Percentiles rank a stretch among this genome's conserved stretches.
Evolutionary conservation across 1,284 basidiomycete species (phyloP).

Genomic region (Stereum hirsutum): DNA sequence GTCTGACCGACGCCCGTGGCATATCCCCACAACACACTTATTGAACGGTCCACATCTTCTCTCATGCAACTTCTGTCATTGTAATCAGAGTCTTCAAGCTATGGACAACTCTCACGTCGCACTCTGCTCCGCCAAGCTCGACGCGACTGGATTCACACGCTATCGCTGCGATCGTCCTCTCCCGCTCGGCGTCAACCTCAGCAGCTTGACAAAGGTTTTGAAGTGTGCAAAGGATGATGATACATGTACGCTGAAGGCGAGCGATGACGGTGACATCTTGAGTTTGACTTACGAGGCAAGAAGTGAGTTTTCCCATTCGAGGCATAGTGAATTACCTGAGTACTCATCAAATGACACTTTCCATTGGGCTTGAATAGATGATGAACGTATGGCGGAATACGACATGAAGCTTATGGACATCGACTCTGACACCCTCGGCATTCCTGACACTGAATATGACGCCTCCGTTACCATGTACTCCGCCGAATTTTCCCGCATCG

Average conservation of each 20-base stretch:
- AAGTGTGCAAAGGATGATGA: constrained; percentile 98
- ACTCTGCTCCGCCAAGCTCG: constrained; percentile 80
- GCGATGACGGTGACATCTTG: constrained; percentile 87
- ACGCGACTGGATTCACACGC: constrained; percentile 72
- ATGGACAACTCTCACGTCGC: constrained; percentile 99
- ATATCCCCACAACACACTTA: no score
- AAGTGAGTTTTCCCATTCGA: constrained; percentile 43
- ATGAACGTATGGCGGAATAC: constrained; percentile 94
- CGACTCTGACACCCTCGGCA: constrained; percentile 90
- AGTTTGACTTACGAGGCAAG: constrained; percentile 89
- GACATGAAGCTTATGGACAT: constrained; percentile 99
- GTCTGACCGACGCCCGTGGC: constrained; percentile 1
- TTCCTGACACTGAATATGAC: constrained; percentile 99
- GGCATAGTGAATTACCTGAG: no score
- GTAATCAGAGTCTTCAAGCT: constrained; percentile 81
- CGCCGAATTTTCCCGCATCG: constrained; percentile 86
- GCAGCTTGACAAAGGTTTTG: constrained; percentile 89
- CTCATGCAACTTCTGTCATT: no score
- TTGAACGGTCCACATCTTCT: no score
- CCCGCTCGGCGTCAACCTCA: constrained; percentile 87
- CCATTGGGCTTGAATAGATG: no score
- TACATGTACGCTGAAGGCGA: constrained; percentile 84
- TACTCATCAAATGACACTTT: no score
- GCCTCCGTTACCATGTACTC: constrained; percentile 88
- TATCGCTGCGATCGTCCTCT: constrained; percentile 97